A percentile compares a stretch with the other conserved stretches of the same genome.
Conservation (phyloP, 2,329 filamentous ascomycete species). For the Monosporascus sp. region DNA sequence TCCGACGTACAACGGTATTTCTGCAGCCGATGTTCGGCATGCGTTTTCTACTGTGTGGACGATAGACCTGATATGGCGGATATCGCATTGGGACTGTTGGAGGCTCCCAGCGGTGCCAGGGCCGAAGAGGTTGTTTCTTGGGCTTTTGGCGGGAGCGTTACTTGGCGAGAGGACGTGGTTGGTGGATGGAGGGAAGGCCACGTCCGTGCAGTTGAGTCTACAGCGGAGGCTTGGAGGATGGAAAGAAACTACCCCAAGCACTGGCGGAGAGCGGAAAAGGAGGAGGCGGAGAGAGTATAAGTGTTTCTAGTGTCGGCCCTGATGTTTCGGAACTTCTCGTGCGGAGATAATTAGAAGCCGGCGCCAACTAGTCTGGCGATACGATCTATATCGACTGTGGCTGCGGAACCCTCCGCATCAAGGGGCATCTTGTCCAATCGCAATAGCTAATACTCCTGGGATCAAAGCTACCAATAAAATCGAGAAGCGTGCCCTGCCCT, state of each 20-base stretch:
- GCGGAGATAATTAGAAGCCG: too few relatives aligned
- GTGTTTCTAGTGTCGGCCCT: background rate
- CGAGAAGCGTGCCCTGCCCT: too few relatives aligned
- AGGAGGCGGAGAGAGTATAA: conserved; percentile 6
- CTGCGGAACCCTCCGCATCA: too few relatives aligned
- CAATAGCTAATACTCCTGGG: too few relatives aligned
- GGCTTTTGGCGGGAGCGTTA: conserved; percentile 31
- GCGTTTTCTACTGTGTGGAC: conserved; percentile 40
- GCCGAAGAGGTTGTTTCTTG: conserved; percentile 41
- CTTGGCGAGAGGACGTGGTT: conserved; percentile 28
- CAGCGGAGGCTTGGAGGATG: conserved; percentile 31
- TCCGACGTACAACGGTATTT: conserved; percentile 42
- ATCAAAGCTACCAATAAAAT: too few relatives aligned
- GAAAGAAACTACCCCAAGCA: conserved; percentile 28
- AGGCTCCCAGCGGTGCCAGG: conserved; percentile 39
- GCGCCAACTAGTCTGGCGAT: too few relatives aligned
- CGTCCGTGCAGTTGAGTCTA: conserved; percentile 24
- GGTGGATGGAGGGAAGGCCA: conserved; percentile 38
- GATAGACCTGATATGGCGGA: conserved; percentile 35
- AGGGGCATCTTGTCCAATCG: too few relatives aligned
- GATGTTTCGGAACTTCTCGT: background rate
- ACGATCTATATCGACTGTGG: too few relatives aligned
- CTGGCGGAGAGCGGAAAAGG: conserved; percentile 21
- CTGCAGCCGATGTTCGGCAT: conserved; percentile 42
- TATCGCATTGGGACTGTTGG: conserved; percentile 39